Evolutionary conservation across 257 asterid species (phyloP), one percentile per base, ranked within the genome.

Genomic region (Forsythia suspensa): DNA sequence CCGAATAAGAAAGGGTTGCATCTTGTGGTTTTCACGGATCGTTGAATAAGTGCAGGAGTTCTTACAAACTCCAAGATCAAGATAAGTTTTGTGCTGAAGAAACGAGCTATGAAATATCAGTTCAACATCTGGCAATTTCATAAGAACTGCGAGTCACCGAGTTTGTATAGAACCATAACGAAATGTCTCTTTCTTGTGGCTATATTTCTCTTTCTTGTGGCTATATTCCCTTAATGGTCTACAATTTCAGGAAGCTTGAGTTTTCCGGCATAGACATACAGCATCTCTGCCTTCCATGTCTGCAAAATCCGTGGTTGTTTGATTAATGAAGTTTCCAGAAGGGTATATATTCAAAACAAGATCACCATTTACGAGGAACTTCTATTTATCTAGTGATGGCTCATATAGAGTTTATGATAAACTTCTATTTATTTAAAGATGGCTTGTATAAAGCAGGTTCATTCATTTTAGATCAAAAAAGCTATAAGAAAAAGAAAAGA

Each of bases 201-300:
- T 10, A 21, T 9, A 61, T 63, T 61, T 43, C 10, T 5, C 18
- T 20, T 52, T 52, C 21, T 52, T 52, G 63, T 52, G 63, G 21
- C 24, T 10, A 21, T 9, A 61, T 63, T 61, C 52, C 18, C 4
- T 80, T 63, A 92, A 77, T 89, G 91, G 38, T 92, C 97, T 24
- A 94, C 87, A 24, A 91, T 97, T 80, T 81, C 83, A 0, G 94
- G 92, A 71, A 91, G 83, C 83, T 79, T 80, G 44, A 91, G 90
- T 73, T 86, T 92, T 81, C 97, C 97, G 2, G 85, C 82, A 79
- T 92, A 95, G 8, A 92, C 94, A 37, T 88, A 89, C 83, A 85
- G 96, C 94, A 95, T 88, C 89, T 95, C 98, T 20, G 91, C 95
- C 80, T 73, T 80, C 98, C 98, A 95, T 46, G 97, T 92, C 98